Base-by-base conservation (phyloP, 1,139 yeast genomes). In the Meyerozyma athensensis region DNA sequence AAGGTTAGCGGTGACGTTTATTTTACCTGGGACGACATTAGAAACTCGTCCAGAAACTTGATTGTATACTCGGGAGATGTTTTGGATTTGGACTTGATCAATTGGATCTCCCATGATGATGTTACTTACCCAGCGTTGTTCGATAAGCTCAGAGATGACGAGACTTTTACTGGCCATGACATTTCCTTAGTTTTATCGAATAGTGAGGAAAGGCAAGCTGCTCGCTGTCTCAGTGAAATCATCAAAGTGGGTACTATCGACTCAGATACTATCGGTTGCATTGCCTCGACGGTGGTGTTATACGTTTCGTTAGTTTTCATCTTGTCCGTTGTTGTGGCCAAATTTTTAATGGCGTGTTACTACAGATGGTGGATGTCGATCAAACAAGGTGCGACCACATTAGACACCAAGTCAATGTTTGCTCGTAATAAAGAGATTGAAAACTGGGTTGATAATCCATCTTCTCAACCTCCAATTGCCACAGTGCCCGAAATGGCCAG, bases 251-350 rank as follows among this genome's bases (percentile, higher is more conserved):
- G 98, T 18, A 80, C 78, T 34, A 78, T 92, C 39, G 97, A 92
- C 56, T 79, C 94, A 1, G 89, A 86, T 39, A 80, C 96, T 9
- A 79, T 92, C 53, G 98, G 98, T n/a, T 92, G 98, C 63, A 81
- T 92, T 59, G 96, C 97, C 0, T 86, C 97, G 1, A 70, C 77
- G 44, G 80, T 89, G 35, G 96, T 90, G 2, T 72, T 92, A 44
- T 78, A 80, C 49, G 75, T 83, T 12, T 85, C 97, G 0, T 72
- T 92, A 54, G 81, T 85, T 9, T 86, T 92, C 58, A 90, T 92
- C 53, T 71, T 92, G 42, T 75, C 95, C 1, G 78, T 90, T 41
- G 95, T 89, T 20, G 58, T 79, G 30, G 68, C 72, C 34, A 90
- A 89, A 63, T 92, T 92, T 53, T 41, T 83, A 13, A 70, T 90